Evolutionary conservation across 2,329 filamentous ascomycete species (phyloP).

Genomic region (Pseudonectria buxi): DNA sequence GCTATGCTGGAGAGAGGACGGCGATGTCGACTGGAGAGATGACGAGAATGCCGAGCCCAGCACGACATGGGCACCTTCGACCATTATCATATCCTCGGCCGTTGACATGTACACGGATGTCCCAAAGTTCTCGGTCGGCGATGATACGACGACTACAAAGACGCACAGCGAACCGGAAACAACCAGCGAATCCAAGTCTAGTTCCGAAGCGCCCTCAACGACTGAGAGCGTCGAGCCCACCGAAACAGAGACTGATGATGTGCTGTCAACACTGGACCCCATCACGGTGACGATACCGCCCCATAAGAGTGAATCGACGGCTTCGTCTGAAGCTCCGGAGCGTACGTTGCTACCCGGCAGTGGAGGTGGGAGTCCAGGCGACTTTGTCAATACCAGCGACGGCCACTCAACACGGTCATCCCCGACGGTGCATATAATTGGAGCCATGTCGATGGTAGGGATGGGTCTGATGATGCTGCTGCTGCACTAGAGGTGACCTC

Average conservation of each 20-base stretch:
- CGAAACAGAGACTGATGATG: no score
- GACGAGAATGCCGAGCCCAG: slow-evolving; percentile 12
- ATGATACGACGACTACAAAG: no score
- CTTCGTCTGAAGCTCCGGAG: neutral
- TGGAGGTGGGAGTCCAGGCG: slow-evolving; percentile 6
- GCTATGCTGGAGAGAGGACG: slow-evolving; percentile 24
- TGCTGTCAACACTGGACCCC: neutral
- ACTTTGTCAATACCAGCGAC: slow-evolving; percentile 1
- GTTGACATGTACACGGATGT: no score
- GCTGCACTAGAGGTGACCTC: no score
- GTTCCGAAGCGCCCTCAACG: no score
- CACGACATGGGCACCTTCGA: no score
- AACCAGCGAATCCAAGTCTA: no score
- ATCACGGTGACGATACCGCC: slow-evolving; percentile 10
- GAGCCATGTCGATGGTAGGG: neutral
- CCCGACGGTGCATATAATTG: slow-evolving; percentile 1
- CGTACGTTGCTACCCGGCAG: neutral
- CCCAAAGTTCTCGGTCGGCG: no score
- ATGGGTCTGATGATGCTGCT: no score
- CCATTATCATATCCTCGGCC: no score
- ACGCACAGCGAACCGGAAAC: no score
- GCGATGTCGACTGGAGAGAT: slow-evolving; percentile 6
- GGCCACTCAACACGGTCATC: slow-evolving; percentile 3
- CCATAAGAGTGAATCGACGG: neutral
- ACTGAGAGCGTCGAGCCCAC: no score